Evolutionary conservation across 129 eudicot genomes (phyloP), one percentile per base, ranked within the genome.

Genomic region (Cynara cardunculus): DNA sequence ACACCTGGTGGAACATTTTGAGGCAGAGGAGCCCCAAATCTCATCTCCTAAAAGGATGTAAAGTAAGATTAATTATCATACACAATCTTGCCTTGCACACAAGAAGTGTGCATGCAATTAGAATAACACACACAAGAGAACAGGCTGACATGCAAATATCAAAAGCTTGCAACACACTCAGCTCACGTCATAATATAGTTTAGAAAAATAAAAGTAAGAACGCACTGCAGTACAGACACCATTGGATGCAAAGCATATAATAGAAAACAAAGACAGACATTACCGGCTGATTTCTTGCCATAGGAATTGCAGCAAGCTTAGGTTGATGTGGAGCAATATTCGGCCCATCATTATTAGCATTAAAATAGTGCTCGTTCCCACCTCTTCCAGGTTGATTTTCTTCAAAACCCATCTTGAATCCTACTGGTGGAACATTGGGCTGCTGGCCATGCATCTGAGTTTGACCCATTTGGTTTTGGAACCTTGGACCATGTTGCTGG

Each of bases 241-340:
- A 25, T 2, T 35, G 18, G 12, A 56, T 24, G n/a, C 25, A 34
- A 22, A 44, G 74, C 30, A 7, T 13, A 62, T 62, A 62, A n/a
- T 4, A 41, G 12, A 68, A 21, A 34, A 44, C 24, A 75, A 34
- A 44, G 24, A 56, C 71, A 25, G 12, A 76, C 27, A 49, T 64
- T 83, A 89, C 97, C 92, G 79, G 94, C 82, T 89, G 96, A 76
- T 83, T 86, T 88, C 94, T 92, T 24, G 90, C 76, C 83, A 78
- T 32, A 2, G 99, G 99, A 46, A 95, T 81, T 13, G 93, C 85
- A 35, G 99, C 96, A 82, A 92, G 94, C 88, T 90, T 92, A 53
- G 99, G 99, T 49, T 87, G 93, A 74, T 85, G 92, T 37, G 87
- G 87, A 64, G 75, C 66, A 81, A 82, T 77, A 18, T 69, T 61